Base-by-base conservation (phyloP, 2,329 filamentous ascomycete species). In the Monilinia polystroma region DNA sequence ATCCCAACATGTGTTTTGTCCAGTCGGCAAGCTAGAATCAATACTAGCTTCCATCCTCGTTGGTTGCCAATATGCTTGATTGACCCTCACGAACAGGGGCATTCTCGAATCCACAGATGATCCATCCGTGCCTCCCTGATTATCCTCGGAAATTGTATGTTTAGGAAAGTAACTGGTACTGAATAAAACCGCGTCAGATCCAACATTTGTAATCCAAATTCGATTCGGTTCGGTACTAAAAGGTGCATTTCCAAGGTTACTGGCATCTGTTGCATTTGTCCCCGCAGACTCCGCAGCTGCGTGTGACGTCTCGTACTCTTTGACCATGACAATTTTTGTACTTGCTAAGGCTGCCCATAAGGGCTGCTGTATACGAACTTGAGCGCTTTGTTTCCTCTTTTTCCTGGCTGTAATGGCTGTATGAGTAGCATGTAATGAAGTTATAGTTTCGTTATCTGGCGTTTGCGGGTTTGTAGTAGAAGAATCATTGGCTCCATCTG, bases 311-410 rank as follows among this genome's bases (percentile, higher is more conserved):
- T 93, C 90, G 73, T 92, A 91, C 79, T 93, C 93, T 80, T 96
- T 95, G 76, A 96, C 89, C 80, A 97, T 92, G 73, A 95, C 94
- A 77, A 97, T 93, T 83, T 97, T 97, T 76, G 93, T 97, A 80
- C 92, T 97, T 63, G 93, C 93, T 73, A 97, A 85, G 58, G 93
- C 93, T 70, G 93, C 92, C 93, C 93, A 97, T 71, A 97, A 86
- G 59, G 93, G 93, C 80, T 97, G 93, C 76, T 92, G 89, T 77
- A 92, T 91, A 78, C 93, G 85, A 72, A 96, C 92, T 78, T 95
- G 91, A 67, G 92, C 93, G 76, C 91, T 94, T 79, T 96, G 92
- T 80, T 95, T 94, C 80, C 90, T 87, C 80, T 91, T 90, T 81
- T 92, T 95, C 80, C 95, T 96, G 70, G 84, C 86, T 71, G 79